Percentiles rank a stretch among this genome's conserved stretches.
These are phyloP conservation scores for Aureoboletus auriporus DNA, from an alignment of 768 basidiomycete genomes.

Conservation along the genomic window DNA sequence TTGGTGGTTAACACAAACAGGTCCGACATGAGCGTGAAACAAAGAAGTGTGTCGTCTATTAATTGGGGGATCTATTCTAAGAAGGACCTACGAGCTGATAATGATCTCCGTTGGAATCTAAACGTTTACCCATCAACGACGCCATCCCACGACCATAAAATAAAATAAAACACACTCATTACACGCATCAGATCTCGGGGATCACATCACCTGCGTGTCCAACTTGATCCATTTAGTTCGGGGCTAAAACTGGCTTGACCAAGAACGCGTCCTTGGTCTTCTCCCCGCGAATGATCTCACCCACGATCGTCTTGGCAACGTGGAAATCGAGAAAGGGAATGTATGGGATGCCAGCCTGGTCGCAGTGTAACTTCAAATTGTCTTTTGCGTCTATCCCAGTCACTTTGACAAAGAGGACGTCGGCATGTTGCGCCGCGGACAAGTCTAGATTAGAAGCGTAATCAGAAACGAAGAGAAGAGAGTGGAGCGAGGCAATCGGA, in stretches of 20 bases:
- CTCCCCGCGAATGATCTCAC: constrained; percentile 67
- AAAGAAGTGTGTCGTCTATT: too few species aligned
- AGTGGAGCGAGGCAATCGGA: too few species aligned
- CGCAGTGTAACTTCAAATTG: constrained; percentile 83
- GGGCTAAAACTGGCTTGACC: constrained; percentile 1
- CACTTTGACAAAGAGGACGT: constrained; percentile 91
- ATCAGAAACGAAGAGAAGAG: not conserved
- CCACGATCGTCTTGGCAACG: constrained; percentile 55
- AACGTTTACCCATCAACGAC: too few species aligned
- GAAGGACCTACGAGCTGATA: too few species aligned
- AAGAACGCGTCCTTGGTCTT: constrained; percentile 27
- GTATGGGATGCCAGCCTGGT: constrained; percentile 72
- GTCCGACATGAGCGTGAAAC: too few species aligned
- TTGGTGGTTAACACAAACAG: not conserved
- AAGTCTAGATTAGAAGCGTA: constrained; percentile 51
- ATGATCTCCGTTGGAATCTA: too few species aligned
- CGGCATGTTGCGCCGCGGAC: constrained; percentile 89
- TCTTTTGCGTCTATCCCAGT: constrained; percentile 69
- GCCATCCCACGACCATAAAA: too few species aligned
- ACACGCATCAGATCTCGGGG: too few species aligned
- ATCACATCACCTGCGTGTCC: too few species aligned
- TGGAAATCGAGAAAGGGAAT: constrained; percentile 73
- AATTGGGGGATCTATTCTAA: too few species aligned
- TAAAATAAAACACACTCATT: too few species aligned
- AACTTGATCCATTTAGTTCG: not conserved